Evolutionary conservation across 371 early-diverging fungal genomes (phyloP).

Genomic region (Chytridiales sp.): DNA sequence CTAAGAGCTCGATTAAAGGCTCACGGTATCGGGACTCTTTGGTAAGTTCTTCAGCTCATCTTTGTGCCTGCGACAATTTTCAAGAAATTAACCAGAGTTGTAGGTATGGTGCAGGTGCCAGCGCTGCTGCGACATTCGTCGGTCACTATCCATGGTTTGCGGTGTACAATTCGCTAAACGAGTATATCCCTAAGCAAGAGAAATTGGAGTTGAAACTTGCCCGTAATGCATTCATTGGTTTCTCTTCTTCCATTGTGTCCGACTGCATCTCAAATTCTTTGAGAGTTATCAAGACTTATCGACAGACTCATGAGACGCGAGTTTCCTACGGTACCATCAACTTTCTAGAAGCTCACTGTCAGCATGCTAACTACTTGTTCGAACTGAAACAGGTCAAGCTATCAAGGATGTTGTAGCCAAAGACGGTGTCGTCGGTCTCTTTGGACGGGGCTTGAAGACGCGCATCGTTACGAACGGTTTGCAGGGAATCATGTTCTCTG

Average conservation of each 20-base stretch:
- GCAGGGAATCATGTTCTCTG: conserved; percentile 46
- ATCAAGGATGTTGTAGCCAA: conserved; percentile 38
- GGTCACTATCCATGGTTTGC: conserved; percentile 37
- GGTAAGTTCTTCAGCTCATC: conserved; percentile 29
- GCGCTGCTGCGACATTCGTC: conserved; percentile 42
- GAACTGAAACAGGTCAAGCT: conserved; percentile 19
- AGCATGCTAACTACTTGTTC: not conserved
- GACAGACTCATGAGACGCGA: conserved; percentile 33
- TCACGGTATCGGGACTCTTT: conserved; percentile 37
- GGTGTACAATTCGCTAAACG: conserved; percentile 37
- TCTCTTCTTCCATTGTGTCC: conserved; percentile 34
- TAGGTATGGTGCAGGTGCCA: conserved; percentile 27
- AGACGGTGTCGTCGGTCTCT: conserved; percentile 41
- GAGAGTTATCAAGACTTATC: conserved; percentile 45
- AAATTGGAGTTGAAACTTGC: conserved; percentile 26
- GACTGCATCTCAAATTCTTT: conserved; percentile 41
- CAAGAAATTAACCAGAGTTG: not conserved
- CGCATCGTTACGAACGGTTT: conserved; percentile 41
- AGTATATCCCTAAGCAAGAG: conserved; percentile 30
- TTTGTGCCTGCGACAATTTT: not conserved
- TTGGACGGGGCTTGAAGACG: conserved; percentile 43
- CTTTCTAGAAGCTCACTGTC: not conserved
- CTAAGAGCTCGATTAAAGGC: conserved; percentile 26
- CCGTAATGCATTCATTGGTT: conserved; percentile 41
- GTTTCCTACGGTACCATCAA: conserved; percentile 25